Percentiles rank a stretch among this genome's conserved stretches.
Evolutionary conservation across 768 basidiomycete genomes (phyloP).

Genomic region (Leccinum broughii): DNA sequence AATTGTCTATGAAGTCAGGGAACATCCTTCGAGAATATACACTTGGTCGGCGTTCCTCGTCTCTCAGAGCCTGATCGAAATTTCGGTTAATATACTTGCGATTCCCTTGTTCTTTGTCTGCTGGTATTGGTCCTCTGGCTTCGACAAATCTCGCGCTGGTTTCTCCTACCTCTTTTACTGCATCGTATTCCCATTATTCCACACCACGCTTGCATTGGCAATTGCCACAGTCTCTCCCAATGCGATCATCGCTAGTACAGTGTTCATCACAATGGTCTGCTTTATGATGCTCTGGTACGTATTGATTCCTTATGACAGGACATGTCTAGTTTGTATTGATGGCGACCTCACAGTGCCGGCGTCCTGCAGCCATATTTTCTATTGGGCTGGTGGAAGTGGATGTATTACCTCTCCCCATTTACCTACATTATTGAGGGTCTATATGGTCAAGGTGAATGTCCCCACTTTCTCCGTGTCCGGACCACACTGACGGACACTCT

Average conservation of each 20-base stretch:
- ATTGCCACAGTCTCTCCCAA: conserved; percentile 44
- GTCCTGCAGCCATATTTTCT: conserved; percentile 47
- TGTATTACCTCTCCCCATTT: conserved; percentile 48
- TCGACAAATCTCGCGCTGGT: conserved; percentile 37
- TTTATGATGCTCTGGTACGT: conserved; percentile 46
- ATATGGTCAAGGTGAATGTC: conserved; percentile 27
- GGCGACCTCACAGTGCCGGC: conserved; percentile 38
- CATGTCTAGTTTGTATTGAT: neutral
- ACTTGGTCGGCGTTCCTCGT: conserved; percentile 58
- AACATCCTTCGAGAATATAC: conserved; percentile 64
- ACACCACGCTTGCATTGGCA: conserved; percentile 42
- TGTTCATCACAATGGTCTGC: conserved; percentile 40
- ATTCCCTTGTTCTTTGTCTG: conserved; percentile 45
- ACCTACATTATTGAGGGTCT: conserved; percentile 52
- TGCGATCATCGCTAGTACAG: conserved; percentile 39
- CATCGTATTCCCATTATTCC: conserved; percentile 45
- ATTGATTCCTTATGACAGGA: neutral
- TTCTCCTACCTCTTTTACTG: conserved; percentile 41
- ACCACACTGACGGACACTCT: neutral
- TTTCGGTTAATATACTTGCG: conserved; percentile 44
- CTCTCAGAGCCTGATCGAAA: conserved; percentile 48
- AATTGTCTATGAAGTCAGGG: conserved; percentile 60
- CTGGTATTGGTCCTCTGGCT: conserved; percentile 52
- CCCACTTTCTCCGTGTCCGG: no score
- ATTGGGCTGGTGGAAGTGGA: conserved; percentile 34